Conservation (phyloP, 2,329 filamentous ascomycete species). For the Colletotrichum australisinense region DNA sequence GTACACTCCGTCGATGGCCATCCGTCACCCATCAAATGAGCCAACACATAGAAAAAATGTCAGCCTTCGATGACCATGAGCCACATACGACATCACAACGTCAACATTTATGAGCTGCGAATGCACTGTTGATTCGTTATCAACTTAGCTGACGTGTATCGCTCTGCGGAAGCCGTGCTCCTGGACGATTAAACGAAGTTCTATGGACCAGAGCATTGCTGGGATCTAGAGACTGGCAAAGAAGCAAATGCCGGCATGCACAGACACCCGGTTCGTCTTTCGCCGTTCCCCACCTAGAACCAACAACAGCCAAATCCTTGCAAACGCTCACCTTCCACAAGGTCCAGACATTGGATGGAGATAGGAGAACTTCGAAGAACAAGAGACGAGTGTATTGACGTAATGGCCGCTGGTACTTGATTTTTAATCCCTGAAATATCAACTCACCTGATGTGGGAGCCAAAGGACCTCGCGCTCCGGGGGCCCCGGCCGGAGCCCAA, state of each 20-base stretch:
- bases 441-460: not conserved
- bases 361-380: not conserved
- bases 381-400: not conserved
- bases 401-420: not conserved
- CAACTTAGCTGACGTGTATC: not conserved
- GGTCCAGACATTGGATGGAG: not conserved
- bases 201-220: not conserved
- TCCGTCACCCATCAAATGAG: not conserved
- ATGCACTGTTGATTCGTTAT: no score
- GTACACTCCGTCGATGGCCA: not conserved
- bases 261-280: slow-evolving; percentile 21
- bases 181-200: not conserved
- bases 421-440: not conserved
- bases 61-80: not conserved
- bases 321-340: not conserved
- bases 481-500: slow-evolving; percentile 15
- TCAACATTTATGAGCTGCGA: not conserved
- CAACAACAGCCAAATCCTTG: slow-evolving; percentile 2
- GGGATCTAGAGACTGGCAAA: not conserved
- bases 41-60: not conserved
- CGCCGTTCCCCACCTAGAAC: not conserved
- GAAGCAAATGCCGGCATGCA: slow-evolving; percentile 11
- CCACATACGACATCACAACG: not conserved
- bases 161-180: not conserved
- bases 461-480: slow-evolving; percentile 10